A percentile compares a stretch with the other conserved stretches of the same genome.
phyloP scores from a whole-genome alignment of 75 land plant species.

The Picea sitchensis region DNA sequence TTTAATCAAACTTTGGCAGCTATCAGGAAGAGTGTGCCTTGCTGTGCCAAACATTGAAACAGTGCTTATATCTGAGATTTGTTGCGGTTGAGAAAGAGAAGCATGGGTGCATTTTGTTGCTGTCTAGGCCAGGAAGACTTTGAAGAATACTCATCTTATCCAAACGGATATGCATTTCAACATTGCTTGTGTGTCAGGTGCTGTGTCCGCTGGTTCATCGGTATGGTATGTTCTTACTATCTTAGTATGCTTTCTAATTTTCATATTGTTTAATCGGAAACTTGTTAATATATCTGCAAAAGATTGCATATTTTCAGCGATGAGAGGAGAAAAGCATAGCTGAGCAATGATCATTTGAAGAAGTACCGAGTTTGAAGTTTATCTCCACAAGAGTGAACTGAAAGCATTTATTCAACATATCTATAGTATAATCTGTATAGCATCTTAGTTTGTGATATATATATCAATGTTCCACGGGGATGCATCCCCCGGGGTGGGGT shows the following conservation, averaged over 20 bases:
- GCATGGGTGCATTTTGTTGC: conserved; percentile 8
- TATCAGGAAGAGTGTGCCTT: neutral
- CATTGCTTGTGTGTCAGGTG: conserved; percentile 1
- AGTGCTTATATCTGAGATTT: neutral
- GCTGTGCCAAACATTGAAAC: neutral
- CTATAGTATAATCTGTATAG: neutral
- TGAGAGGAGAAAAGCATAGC: neutral
- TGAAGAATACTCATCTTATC: conserved; percentile 8
- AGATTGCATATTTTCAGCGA: neutral
- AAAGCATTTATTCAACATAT: neutral
- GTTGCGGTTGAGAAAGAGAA: neutral
- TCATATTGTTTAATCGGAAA: neutral
- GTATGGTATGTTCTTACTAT: neutral
- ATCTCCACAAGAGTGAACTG: neutral
- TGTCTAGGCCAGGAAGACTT: conserved; percentile 7
- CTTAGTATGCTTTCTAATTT: neutral
- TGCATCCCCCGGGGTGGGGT: too few species aligned
- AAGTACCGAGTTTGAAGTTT: neutral
- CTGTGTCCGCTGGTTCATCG: conserved; percentile 3
- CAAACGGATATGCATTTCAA: conserved; percentile 1
- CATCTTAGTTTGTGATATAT: neutral
- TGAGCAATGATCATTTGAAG: neutral
- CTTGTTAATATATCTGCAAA: neutral
- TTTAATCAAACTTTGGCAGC: neutral
- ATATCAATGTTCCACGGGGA: too few species aligned